Conservation (phyloP, 345 rosid species). For the Eutrema heterophyllum region DNA sequence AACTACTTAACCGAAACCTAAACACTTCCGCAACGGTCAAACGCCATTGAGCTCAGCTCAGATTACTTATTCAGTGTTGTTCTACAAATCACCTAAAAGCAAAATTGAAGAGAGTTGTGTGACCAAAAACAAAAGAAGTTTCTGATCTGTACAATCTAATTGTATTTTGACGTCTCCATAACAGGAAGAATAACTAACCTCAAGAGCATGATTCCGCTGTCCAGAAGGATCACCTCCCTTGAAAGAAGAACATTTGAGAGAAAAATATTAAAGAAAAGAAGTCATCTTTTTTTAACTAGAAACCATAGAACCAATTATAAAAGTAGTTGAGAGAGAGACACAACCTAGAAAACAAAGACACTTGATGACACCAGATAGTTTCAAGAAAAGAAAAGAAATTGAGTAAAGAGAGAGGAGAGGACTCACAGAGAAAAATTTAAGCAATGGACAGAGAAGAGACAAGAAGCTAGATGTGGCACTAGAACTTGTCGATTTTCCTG, state of each 20-base stretch:
- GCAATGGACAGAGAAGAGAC: slow-evolving; percentile 77
- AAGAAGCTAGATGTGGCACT: slow-evolving; percentile 46
- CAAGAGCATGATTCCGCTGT: slow-evolving; percentile 52
- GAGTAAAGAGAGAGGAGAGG: not conserved
- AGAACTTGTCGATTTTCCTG: not conserved
- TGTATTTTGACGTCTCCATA: not conserved
- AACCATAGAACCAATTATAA: not conserved
- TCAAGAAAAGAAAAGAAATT: not conserved
- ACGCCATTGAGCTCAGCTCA: not conserved
- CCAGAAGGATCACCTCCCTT: slow-evolving; percentile 80
- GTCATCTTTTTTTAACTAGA: not conserved
- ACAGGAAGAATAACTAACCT: slow-evolving; percentile 38
- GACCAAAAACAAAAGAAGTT: too few species aligned
- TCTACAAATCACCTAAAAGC: not conserved
- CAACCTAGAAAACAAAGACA: not conserved
- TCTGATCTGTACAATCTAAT: not conserved
- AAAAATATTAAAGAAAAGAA: not conserved
- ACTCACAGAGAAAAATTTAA: slow-evolving; percentile 69
- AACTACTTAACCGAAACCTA: not conserved
- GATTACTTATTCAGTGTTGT: not conserved
- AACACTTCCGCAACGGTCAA: not conserved
- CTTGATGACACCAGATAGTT: not conserved
- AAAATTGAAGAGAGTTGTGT: too few species aligned
- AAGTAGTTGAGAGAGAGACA: not conserved
- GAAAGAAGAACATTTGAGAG: slow-evolving; percentile 9